Base-by-base conservation (phyloP, 23 red algal genomes). In the Gracilaria vermiculophylla region DNA sequence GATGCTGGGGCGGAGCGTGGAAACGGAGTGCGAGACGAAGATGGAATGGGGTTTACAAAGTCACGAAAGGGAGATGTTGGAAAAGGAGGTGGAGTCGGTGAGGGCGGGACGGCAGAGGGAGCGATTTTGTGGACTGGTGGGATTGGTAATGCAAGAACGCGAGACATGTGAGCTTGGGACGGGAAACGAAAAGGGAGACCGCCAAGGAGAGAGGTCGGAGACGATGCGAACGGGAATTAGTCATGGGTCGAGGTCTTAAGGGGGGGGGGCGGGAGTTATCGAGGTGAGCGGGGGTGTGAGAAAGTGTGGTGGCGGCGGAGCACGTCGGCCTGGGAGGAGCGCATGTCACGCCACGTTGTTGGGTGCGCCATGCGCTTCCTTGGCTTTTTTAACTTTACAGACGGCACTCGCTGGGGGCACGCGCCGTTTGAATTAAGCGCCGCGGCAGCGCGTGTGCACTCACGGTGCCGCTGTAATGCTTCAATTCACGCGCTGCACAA, bases 311-410 rank as follows among this genome's bases (percentile, higher is more conserved):
- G 64, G 37, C n/a, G 33, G 33, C 9, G 64, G 29, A 43, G 64
- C 35, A 27, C 3, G 25, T 16, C 28, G 61, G 31, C 9, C 56
- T 3, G 35, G 33, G 9, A 34, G 35, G 1, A 35, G 64, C 64
- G 64, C 15, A 34, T 70, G 64, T 70, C 64, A 70, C 64, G 64
- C 64, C 64, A 70, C 64, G 64, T 70, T 70, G 35, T 21, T 9
- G 64, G 20, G 55, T 60, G 55, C 55, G 55, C 55, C 55, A 60
- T 60, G 55, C 21, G 21, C 7, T 6, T 20, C 55, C 20, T 20
- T 8, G 55, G 3, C 6, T 12, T 27, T 32, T 12, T 27, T 32
- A 7, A 20, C 13, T 20, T 70, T 70, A 70, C 64, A 70, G 64
- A 7, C 64, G 64, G 64, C 33, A 27, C 64, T 39, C 64, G 37